Evolutionary conservation across 768 basidiomycete species (phyloP).

Genomic region (Pholiota molesta): DNA sequence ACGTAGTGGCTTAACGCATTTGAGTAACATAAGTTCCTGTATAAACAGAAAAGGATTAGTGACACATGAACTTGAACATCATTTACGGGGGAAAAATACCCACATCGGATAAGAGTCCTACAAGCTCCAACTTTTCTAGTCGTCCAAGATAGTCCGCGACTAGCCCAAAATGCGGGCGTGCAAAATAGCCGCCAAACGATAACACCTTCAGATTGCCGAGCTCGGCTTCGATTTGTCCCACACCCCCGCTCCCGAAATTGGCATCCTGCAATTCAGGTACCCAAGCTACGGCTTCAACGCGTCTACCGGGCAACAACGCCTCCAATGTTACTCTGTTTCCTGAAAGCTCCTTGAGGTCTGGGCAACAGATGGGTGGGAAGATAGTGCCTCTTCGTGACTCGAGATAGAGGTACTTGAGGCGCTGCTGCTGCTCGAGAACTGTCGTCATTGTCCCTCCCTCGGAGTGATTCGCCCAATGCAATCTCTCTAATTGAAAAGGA

Average conservation of each 20-base stretch:
- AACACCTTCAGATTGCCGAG: constrained; percentile 10
- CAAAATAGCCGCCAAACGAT: constrained; percentile 20
- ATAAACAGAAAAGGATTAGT: not conserved
- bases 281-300: constrained; percentile 14
- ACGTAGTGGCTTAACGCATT: constrained; percentile 6
- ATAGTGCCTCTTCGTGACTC: not conserved
- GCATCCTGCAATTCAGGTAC: constrained; percentile 18
- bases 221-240: constrained; percentile 5
- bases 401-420: constrained; percentile 11
- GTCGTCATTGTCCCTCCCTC: constrained; percentile 2
- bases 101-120: constrained; percentile 11
- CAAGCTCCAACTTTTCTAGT: constrained; percentile 15
- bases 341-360: constrained; percentile 6
- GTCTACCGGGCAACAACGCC: constrained; percentile 14
- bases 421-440: constrained; percentile 7
- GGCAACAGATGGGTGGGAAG: constrained; percentile 5
- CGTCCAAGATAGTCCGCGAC: constrained; percentile 5
- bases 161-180: constrained; percentile 13
- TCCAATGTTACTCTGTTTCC: constrained; percentile 16
- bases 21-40: constrained; percentile 14
- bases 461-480: constrained; percentile 15
- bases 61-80: not conserved
- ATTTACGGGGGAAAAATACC: not conserved
- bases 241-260: not conserved
- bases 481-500: constrained; percentile 11